Base-by-base conservation (phyloP, 805 yeast species). In the Candida qinlingensis region DNA sequence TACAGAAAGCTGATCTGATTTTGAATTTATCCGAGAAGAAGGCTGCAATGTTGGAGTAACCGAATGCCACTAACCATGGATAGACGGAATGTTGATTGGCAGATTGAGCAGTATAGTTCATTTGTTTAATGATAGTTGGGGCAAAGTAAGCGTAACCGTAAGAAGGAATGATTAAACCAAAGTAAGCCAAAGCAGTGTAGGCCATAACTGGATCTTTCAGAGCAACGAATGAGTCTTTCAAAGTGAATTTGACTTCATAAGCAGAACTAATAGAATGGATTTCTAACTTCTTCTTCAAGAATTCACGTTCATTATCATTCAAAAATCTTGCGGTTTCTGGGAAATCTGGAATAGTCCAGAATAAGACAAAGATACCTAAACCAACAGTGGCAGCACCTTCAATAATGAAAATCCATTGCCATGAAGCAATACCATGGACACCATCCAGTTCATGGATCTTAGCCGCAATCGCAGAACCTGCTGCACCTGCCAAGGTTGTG, bases 11-110 rank as follows among this genome's bases (percentile, higher is more conserved):
- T 25, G 75, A 62, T 67, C 89, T 73, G 42, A 62, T 59, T 51
- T 75, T 70, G 25, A 68, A 46, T 42, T 60, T 65, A 62, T 88
- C 96, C 0, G 94, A 83, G 48, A 73, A 53, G 50, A 73, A 68
- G 0, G 96, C 92, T n/a, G 76, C 54, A 4, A 78, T 57, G 67
- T 83, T 81, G 40, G 83, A 77, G 35, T 77, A 69, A 6, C 84
- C 89, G 59, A 88, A 85, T 0, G 96, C 87, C 30, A 75, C 69
- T 39, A 87, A 72, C 91, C 95, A 89, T 25, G 96, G 95, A 55
- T 88, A 90, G 43, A 89, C 87, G 0, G 96, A 85, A 68, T 83
- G 83, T 48, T 84, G 77, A 65, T 89, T 89, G 8, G 95, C 92
- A 48, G 77, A 71, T 58, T 81, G 84, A 3, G 87, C 82, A 3